Base-by-base conservation (phyloP, 2,329 filamentous ascomycete genomes). In the Bipolaris zeicola region DNA sequence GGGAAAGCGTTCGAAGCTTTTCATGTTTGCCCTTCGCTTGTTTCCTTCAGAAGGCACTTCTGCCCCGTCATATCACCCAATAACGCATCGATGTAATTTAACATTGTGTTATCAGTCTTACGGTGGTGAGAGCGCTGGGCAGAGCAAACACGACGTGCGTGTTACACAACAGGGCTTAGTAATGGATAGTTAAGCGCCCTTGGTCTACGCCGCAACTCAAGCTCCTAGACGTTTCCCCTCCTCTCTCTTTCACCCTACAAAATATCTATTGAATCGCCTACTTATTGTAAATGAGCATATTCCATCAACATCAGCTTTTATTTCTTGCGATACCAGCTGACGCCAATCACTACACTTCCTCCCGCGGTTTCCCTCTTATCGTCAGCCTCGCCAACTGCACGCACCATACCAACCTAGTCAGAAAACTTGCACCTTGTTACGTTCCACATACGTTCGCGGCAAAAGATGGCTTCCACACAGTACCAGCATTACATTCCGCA, bases 401-500 rank as follows among this genome's bases (percentile, higher is more conserved):
- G n/a, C n/a, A 3, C n/a, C 16, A 18, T 8, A 16, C 6, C 18
- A 38, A 3, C 7, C n/a, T 8, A 16, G 14, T 10, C 36, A 16
- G 14, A 38, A 38, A 16, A 38, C 36, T 16, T 10, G 7, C 16
- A 16, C 3, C 1, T 16, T 7, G 10, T 31, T 13, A 11, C 28
- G 11, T 31, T 13, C 28, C 3, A 1, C 28, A 31, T 31, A 31
- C 1, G 4, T 13, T 1, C 10, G 13, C 28, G 28, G 10, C 10
- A 13, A 1, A 2, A 38, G 18, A 38, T 38, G 36, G 6, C 1
- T 38, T 16, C 3, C 36, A 26, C n/a, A 5, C 66, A 74, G 45
- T 74, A 75, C 47, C 71, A 76, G 13, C 75, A 76, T 51, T 77
- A 70, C 38, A 64, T 77, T 16, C 73, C 75, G 6, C 72, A 65